These are phyloP conservation scores for Globisporangium sylvaticum DNA, from an alignment of 352 stramenopile species.

Conservation along the genomic window DNA sequence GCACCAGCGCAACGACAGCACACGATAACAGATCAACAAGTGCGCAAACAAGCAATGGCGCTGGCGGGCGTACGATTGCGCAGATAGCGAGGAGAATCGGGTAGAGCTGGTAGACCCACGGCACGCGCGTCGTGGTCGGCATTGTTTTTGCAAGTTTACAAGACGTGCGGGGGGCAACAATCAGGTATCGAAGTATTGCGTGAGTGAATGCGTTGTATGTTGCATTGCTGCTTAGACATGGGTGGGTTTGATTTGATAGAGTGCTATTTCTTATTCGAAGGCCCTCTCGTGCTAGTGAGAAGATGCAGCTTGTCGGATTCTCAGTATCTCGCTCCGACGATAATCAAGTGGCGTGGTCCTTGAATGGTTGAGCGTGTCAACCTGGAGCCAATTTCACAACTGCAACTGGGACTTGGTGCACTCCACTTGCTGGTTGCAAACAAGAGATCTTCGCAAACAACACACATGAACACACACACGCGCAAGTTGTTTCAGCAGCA, in stretches of 20 bases:
- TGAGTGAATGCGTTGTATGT: too few species aligned
- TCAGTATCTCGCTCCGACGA: background rate
- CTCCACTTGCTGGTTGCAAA: background rate
- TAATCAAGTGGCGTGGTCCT: too few species aligned
- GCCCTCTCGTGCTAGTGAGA: background rate
- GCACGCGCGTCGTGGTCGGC: background rate
- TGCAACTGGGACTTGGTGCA: background rate
- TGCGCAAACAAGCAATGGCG: background rate
- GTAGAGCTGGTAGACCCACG: conserved; percentile 21
- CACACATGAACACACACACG: too few species aligned
- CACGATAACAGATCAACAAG: background rate
- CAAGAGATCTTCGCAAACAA: background rate
- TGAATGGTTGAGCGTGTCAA: background rate
- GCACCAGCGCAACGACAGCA: too few species aligned
- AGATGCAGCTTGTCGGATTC: background rate
- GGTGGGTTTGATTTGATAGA: too few species aligned
- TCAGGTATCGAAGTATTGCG: too few species aligned
- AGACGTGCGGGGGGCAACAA: too few species aligned
- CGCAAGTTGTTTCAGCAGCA: background rate
- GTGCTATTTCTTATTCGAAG: background rate
- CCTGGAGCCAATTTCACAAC: background rate
- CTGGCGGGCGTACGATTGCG: conserved; percentile 21
- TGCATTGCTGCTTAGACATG: too few species aligned
- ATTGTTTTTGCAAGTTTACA: background rate
- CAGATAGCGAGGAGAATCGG: conserved; percentile 24